These are phyloP conservation scores for Colletotrichum eremochloae DNA, from an alignment of 2,329 filamentous ascomycete species.

Conservation along the genomic window DNA sequence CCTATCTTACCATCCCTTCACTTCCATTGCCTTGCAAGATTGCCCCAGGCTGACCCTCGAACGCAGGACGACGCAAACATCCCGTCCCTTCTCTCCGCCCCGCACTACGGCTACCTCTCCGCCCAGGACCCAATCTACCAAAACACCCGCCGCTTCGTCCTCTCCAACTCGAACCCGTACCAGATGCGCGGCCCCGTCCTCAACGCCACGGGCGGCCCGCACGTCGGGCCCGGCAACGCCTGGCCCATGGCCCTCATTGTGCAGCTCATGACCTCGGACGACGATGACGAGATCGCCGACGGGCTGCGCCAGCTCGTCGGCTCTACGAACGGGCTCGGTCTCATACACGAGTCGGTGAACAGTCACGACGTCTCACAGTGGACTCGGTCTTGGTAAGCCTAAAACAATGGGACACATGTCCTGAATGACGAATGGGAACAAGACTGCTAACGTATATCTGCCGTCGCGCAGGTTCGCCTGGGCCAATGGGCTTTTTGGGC, in stretches of 20 bases:
- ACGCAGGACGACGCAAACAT: conserved; percentile 71
- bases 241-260: conserved; percentile 92
- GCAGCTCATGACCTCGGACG: conserved; percentile 81
- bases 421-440: neutral
- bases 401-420: neutral
- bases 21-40: neutral
- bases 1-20: no score
- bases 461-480: conserved; percentile 79
- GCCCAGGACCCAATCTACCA: conserved; percentile 76
- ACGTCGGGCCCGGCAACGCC: conserved; percentile 74
- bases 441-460: neutral
- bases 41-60: neutral
- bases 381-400: conserved; percentile 60
- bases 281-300: conserved; percentile 79
- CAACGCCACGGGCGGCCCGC: conserved; percentile 65
- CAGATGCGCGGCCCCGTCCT: conserved; percentile 69
- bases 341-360: conserved; percentile 86
- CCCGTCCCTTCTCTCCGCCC: conserved; percentile 71
- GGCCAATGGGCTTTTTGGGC: conserved; percentile 90
- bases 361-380: conserved; percentile 67
- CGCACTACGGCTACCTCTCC: conserved; percentile 67
- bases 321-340: conserved; percentile 77
- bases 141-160: conserved; percentile 82
- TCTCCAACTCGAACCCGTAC: conserved; percentile 80
- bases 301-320: conserved; percentile 75